These are phyloP conservation scores for Colletotrichum musae DNA, from an alignment of 2,329 filamentous ascomycete species.

Conservation along the genomic window DNA sequence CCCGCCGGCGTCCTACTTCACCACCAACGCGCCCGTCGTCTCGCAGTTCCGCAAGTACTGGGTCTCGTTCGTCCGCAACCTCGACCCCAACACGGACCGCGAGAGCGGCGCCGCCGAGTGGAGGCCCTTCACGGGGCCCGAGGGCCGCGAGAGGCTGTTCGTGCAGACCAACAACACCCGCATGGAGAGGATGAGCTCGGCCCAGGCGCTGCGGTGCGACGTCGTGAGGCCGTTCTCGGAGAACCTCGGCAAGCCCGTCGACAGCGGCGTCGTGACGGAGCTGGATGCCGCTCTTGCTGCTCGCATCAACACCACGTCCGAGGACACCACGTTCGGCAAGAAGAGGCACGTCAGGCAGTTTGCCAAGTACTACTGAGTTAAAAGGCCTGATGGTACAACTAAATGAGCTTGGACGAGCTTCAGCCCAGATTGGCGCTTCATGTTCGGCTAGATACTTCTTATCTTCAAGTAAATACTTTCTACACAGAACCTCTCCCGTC, in stretches of 20 bases:
- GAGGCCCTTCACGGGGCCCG: constrained; percentile 57
- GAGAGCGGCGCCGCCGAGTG: constrained; percentile 63
- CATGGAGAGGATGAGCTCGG: constrained; percentile 56
- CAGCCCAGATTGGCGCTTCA: too few species aligned
- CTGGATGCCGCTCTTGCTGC: constrained; percentile 34
- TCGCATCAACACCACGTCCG: constrained; percentile 33
- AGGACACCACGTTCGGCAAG: constrained; percentile 28
- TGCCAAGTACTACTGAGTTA: background rate
- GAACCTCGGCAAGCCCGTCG: constrained; percentile 38
- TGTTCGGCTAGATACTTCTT: too few species aligned
- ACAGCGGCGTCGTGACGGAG: constrained; percentile 35
- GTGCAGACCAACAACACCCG: constrained; percentile 58
- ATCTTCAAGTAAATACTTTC: too few species aligned
- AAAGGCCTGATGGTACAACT: background rate
- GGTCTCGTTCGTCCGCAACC: constrained; percentile 78
- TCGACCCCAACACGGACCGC: constrained; percentile 74
- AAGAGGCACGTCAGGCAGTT: constrained; percentile 21
- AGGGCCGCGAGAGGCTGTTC: constrained; percentile 53
- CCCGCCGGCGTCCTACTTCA: constrained; percentile 69
- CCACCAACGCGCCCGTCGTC: constrained; percentile 70
- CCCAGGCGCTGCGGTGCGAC: constrained; percentile 37
- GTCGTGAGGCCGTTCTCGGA: constrained; percentile 30
- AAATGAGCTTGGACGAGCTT: too few species aligned
- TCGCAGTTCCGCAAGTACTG: constrained; percentile 78
- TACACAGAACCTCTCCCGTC: too few species aligned